phyloP scores from a whole-genome alignment of 1,139 yeast species.

The Taphrina betulina region DNA sequence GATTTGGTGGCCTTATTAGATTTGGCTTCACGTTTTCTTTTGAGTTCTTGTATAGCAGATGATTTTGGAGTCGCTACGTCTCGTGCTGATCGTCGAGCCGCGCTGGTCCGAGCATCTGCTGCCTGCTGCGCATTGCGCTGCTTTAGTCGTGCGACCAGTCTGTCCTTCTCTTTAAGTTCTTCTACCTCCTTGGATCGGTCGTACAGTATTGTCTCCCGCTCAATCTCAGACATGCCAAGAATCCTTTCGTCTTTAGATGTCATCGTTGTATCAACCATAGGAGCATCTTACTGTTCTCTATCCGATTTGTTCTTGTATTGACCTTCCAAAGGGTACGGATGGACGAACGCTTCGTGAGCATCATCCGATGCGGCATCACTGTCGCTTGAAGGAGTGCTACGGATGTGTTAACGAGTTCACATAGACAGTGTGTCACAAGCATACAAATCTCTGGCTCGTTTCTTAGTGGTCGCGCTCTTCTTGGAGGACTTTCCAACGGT shows the following conservation, averaged over 20 bases:
- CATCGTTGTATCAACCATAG: background rate
- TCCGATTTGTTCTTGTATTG: slow-evolving; percentile 83
- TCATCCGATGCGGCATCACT: slow-evolving; percentile 42
- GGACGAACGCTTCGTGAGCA: slow-evolving; percentile 40
- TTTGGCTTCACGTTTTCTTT: slow-evolving; percentile 74
- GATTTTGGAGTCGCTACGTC: slow-evolving; percentile 47
- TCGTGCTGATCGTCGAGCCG: slow-evolving; percentile 38
- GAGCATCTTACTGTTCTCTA: slow-evolving; percentile 48
- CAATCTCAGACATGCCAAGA: slow-evolving; percentile 80
- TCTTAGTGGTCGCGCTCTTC: slow-evolving; percentile 9
- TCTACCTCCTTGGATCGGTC: slow-evolving; percentile 93
- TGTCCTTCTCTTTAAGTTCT: slow-evolving; percentile 74
- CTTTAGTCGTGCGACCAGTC: slow-evolving; percentile 75
- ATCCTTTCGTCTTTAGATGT: slow-evolving; percentile 43
- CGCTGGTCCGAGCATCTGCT: slow-evolving; percentile 40
- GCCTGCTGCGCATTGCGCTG: slow-evolving; percentile 47
- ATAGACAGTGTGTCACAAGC: background rate
- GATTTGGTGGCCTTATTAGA: slow-evolving; percentile 38
- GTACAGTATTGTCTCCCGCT: slow-evolving; percentile 83
- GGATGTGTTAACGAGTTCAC: no score
- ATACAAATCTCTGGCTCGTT: slow-evolving; percentile 22
- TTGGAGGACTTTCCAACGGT: slow-evolving; percentile 25
- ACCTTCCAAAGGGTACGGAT: slow-evolving; percentile 93
- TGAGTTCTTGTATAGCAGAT: slow-evolving; percentile 74
- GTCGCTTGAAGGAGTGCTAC: slow-evolving; percentile 33